A percentile compares a stretch with the other conserved stretches of the same genome.
Conservation (phyloP, 768 basidiomycete species). For the Tubosaeta sp. region DNA sequence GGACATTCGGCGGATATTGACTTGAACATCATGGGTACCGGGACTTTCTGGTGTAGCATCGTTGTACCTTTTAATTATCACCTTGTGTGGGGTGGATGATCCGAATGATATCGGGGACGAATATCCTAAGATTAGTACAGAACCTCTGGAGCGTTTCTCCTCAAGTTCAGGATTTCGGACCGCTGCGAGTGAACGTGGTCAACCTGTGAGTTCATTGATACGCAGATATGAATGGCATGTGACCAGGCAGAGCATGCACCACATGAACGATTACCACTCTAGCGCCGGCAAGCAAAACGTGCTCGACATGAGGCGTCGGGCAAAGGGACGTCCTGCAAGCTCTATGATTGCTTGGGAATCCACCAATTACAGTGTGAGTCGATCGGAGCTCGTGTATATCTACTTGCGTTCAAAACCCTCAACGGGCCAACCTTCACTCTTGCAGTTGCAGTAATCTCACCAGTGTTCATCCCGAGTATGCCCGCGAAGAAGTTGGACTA, state of each 20-base stretch:
- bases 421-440: constrained; percentile 3
- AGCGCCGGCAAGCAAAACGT: constrained; percentile 32
- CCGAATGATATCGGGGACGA: too few relatives aligned
- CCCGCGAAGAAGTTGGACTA: constrained; percentile 24
- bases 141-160: too few relatives aligned
- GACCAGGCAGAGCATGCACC: too few relatives aligned
- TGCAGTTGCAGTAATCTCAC: constrained; percentile 7
- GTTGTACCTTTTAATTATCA: constrained; percentile 3
- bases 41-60: constrained; percentile 3
- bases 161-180: too few relatives aligned
- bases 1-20: constrained; percentile 65
- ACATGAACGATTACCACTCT: constrained; percentile 28
- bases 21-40: constrained; percentile 20
- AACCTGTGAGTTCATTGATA: too few relatives aligned
- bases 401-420: constrained; percentile 11
- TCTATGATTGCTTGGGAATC: constrained; percentile 25
- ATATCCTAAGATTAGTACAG: too few relatives aligned
- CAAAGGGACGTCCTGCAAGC: constrained; percentile 16
- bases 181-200: too few relatives aligned
- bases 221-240: neutral
- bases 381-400: constrained; percentile 29
- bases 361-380: constrained; percentile 13
- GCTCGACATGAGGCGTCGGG: constrained; percentile 29
- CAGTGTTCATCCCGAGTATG: constrained; percentile 24
- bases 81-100: constrained; percentile 2